Percentiles rank a stretch among this genome's conserved stretches.
These are phyloP conservation scores for Puccinia polysora DNA, from an alignment of 1,284 basidiomycete genomes.

Conservation along the genomic window DNA sequence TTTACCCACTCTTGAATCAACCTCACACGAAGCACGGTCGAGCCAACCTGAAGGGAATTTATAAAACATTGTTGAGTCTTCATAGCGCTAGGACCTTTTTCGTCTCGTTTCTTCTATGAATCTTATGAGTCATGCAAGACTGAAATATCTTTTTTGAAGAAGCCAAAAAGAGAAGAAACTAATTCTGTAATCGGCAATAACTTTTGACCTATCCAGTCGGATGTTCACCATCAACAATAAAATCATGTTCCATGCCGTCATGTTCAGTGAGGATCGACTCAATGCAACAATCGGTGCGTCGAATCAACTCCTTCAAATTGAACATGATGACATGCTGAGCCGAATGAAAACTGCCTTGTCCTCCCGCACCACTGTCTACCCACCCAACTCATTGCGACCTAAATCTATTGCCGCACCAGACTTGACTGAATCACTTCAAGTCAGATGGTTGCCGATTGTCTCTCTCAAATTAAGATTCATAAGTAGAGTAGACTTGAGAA, in stretches of 20 bases:
- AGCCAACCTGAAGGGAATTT: constrained; percentile 30
- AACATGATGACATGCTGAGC: too few species aligned
- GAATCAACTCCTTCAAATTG: too few species aligned
- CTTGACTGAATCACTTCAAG: neutral
- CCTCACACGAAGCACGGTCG: constrained; percentile 16
- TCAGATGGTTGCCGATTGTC: constrained; percentile 1
- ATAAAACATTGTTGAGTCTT: constrained; percentile 27
- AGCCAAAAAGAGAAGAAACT: neutral
- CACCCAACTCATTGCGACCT: too few species aligned
- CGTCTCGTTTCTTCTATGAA: neutral
- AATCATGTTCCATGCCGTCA: constrained; percentile 35
- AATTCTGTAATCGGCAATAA: neutral
- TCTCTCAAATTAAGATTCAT: constrained; percentile 14
- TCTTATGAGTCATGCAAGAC: neutral
- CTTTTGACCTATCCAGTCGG: constrained; percentile 3
- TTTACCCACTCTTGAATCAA: constrained; percentile 23
- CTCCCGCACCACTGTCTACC: too few species aligned
- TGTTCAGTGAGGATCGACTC: constrained; percentile 34
- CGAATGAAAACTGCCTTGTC: too few species aligned
- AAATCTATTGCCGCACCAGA: too few species aligned
- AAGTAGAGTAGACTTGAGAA: constrained; percentile 25
- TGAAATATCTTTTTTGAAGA: neutral
- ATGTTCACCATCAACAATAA: constrained; percentile 21
- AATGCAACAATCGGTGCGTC: constrained; percentile 9
- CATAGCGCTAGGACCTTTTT: neutral